Evolutionary conservation across 805 yeast species (phyloP), one percentile per base, ranked within the genome.

Genomic region (Jamesozyma rosinii): DNA sequence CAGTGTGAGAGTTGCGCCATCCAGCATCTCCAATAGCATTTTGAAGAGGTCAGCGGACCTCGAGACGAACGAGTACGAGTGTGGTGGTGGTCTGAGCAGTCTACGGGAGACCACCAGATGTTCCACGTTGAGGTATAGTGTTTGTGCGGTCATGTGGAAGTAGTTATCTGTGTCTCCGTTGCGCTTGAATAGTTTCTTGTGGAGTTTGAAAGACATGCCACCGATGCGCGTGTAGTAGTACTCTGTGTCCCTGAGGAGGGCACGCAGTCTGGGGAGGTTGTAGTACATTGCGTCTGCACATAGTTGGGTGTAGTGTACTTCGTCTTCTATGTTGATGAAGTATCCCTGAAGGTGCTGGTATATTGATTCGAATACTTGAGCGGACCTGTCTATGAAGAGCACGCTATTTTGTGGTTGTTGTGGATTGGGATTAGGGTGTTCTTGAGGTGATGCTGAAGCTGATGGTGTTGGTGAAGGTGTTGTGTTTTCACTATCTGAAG

Each of bases 331-430:
- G 21, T 71, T 68, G 20, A 87, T 65, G 48, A 76, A 71, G 54
- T 89, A 88, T 0, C 97, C 95, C 59, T 83, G 95, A 32, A 88
- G 64, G 65, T 89, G 95, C 46, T 67, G 57, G 51, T 76, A 75
- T 17, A 88, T 83, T 48, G 70, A 67, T 43, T 76, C 75, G 58
- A 88, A 88, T 0, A 84, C 74, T 1, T 61, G 66, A 0, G 94
- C 82, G 9, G 81, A 79, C 31, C 96, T 67, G 59, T 88, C 96
- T 43, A 88, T 76, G 52, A 76, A 77, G 9, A 85, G 59, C 0
- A 72, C 63, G 33, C 66, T 68, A 8, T 22, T 21, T 3, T 21
- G 5, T 41, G 22, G 21, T 5, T 20, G 24, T 26, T 33, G 13
- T 33, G 31, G 27, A 26, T 21, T 3, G 11, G 11, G n/a, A 19